phyloP scores from a whole-genome alignment of 805 yeast genomes.

The Candida vartiovaarae region DNA sequence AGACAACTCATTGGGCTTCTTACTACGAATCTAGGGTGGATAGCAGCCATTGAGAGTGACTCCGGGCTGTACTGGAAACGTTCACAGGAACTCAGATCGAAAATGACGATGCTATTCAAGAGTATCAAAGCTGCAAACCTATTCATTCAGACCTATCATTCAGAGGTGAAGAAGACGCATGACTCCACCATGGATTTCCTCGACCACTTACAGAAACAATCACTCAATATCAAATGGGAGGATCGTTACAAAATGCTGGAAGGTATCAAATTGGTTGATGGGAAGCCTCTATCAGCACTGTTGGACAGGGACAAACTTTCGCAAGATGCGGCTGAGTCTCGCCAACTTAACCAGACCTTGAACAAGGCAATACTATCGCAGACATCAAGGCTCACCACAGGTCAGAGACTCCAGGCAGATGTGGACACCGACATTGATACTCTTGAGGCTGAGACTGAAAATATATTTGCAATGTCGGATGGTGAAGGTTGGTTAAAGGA shows the following conservation, averaged over 20 bases:
- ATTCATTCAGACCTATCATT: constrained; percentile 41
- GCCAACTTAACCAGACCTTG: constrained; percentile 14
- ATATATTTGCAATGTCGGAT: constrained; percentile 20
- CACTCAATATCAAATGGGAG: constrained; percentile 26
- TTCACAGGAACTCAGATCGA: constrained; percentile 25
- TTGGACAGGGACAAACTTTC: constrained; percentile 24
- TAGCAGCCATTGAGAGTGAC: constrained; percentile 38
- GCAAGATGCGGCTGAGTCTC: constrained; percentile 17
- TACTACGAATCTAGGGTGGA: constrained; percentile 46
- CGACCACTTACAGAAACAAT: constrained; percentile 33
- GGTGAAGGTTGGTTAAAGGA: constrained; percentile 11
- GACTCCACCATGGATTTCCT: constrained; percentile 31
- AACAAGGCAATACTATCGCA: constrained; percentile 22
- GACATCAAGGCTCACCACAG: constrained; percentile 29
- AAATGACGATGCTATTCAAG: constrained; percentile 36
- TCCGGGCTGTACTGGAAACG: constrained; percentile 27
- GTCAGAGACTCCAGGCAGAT: constrained; percentile 28
- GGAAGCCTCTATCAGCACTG: constrained; percentile 7
- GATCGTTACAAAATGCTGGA: constrained; percentile 8
- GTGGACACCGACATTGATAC: constrained; percentile 37
- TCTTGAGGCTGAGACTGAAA: constrained; percentile 32
- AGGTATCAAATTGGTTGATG: constrained; percentile 6
- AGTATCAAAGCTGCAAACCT: constrained; percentile 41
- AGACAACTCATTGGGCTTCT: constrained; percentile 26
- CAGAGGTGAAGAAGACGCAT: constrained; percentile 42